Evolutionary conservation across 768 basidiomycete genomes (phyloP).

Genomic region (Russula lepida): DNA sequence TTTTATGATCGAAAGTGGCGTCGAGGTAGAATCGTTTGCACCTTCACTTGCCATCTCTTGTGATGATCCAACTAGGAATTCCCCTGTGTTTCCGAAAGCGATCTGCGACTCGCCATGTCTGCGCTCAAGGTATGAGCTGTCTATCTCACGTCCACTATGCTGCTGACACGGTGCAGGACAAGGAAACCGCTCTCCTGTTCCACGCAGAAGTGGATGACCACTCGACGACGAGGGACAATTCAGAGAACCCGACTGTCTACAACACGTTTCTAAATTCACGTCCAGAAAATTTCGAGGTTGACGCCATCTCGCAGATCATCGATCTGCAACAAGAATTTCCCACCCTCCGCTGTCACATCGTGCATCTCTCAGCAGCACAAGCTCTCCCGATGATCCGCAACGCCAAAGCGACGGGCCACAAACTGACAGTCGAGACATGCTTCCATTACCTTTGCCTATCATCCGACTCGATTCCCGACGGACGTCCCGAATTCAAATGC

Average conservation of each 20-base stretch:
- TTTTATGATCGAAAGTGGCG: slow-evolving; percentile 92
- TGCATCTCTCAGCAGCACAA: slow-evolving; percentile 83
- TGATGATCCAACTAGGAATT: slow-evolving; percentile 59
- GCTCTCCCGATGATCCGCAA: slow-evolving; percentile 70
- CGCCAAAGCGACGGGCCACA: slow-evolving; percentile 54
- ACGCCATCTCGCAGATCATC: slow-evolving; percentile 74
- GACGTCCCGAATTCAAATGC: slow-evolving; percentile 86
- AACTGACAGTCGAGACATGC: slow-evolving; percentile 91
- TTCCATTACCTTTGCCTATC: slow-evolving; percentile 90
- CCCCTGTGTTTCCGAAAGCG: slow-evolving; percentile 67
- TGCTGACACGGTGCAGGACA: slow-evolving; percentile 40
- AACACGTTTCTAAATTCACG: slow-evolving; percentile 80
- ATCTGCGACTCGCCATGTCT: slow-evolving; percentile 63
- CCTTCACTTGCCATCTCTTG: background rate
- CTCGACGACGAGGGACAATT: slow-evolving; percentile 20
- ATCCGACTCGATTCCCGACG: slow-evolving; percentile 62
- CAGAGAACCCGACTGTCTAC: slow-evolving; percentile 50
- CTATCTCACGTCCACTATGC: too few relatives aligned
- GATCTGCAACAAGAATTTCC: slow-evolving; percentile 55
- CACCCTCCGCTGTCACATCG: slow-evolving; percentile 78
- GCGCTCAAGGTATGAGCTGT: slow-evolving; percentile 51
- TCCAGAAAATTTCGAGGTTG: slow-evolving; percentile 68
- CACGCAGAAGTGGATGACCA: slow-evolving; percentile 79
- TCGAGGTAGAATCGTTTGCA: slow-evolving; percentile 48
- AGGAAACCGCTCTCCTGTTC: slow-evolving; percentile 70